Percentiles rank a stretch among this genome's conserved stretches.
phyloP scores from a whole-genome alignment of 2,329 filamentous ascomycete genomes.

The Talaromyces amestolkiae region DNA sequence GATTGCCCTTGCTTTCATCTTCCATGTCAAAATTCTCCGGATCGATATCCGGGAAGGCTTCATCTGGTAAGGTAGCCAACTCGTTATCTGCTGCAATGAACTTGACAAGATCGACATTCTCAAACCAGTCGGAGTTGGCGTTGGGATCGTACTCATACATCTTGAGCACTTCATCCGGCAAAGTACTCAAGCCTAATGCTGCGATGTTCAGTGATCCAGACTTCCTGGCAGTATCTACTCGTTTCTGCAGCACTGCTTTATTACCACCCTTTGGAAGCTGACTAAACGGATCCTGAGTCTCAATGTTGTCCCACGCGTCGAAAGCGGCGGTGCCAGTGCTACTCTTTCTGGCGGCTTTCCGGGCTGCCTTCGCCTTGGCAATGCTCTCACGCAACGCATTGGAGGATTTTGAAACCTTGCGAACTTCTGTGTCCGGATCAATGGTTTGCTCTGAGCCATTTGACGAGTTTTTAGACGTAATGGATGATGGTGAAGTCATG shows the following conservation, averaged over 20 bases:
- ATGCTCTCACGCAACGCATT: slow-evolving; percentile 83
- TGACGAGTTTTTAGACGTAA: slow-evolving; percentile 32
- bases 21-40: slow-evolving; percentile 59
- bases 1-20: slow-evolving; percentile 65
- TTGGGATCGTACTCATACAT: slow-evolving; percentile 84
- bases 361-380: slow-evolving; percentile 84
- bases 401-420: slow-evolving; percentile 66
- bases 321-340: slow-evolving; percentile 23
- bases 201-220: slow-evolving; percentile 86
- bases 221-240: slow-evolving; percentile 68
- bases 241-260: slow-evolving; percentile 68
- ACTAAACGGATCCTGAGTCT: slow-evolving; percentile 52
- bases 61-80: slow-evolving; percentile 68
- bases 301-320: slow-evolving; percentile 50
- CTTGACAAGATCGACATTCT: slow-evolving; percentile 80
- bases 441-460: slow-evolving; percentile 29
- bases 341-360: slow-evolving; percentile 51
- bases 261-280: slow-evolving; percentile 59
- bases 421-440: slow-evolving; percentile 35
- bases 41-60: slow-evolving; percentile 71
- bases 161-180: slow-evolving; percentile 77
- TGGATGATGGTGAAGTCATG: slow-evolving; percentile 32
- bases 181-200: slow-evolving; percentile 72
- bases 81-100: slow-evolving; percentile 90
- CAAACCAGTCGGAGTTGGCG: slow-evolving; percentile 72